Percentiles rank a stretch among this genome's conserved stretches.
phyloP scores from a whole-genome alignment of 441 rosid species.

The Pelargonium australe region DNA sequence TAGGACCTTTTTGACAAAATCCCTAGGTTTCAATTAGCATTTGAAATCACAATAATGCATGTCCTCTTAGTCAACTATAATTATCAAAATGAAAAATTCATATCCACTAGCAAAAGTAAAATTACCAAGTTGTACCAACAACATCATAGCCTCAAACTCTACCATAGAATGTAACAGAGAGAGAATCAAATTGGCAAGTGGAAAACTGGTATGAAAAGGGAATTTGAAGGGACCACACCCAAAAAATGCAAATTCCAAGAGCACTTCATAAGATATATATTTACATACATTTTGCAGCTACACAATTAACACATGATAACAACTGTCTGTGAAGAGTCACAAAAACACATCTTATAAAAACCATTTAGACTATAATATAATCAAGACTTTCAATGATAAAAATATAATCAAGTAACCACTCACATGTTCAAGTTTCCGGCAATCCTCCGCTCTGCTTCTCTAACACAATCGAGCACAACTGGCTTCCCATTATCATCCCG shows the following conservation, averaged over 20 bases:
- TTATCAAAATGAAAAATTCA: background rate
- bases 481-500: conserved; percentile 97
- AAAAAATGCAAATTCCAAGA: conserved; percentile 2
- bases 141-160: conserved; percentile 6
- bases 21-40: background rate
- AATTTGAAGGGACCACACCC: background rate
- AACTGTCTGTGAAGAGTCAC: too few species aligned
- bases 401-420: conserved; percentile 18
- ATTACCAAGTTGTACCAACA: background rate
- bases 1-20: background rate
- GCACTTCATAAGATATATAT: background rate
- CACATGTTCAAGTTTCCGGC: conserved; percentile 72
- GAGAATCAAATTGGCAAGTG: conserved; percentile 2
- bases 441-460: conserved; percentile 84
- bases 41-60: background rate
- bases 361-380: background rate
- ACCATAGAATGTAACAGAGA: background rate
- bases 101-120: background rate
- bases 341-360: too few species aligned
- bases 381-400: background rate
- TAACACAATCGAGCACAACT: conserved; percentile 74
- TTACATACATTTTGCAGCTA: background rate
- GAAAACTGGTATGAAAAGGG: background rate
- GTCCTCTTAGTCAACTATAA: conserved; percentile 4
- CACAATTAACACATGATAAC: background rate